Percentiles rank a stretch among this genome's conserved stretches.
Evolutionary conservation across 371 early-diverging fungal genomes (phyloP).

Genomic region (Mucor lusitanicus): DNA sequence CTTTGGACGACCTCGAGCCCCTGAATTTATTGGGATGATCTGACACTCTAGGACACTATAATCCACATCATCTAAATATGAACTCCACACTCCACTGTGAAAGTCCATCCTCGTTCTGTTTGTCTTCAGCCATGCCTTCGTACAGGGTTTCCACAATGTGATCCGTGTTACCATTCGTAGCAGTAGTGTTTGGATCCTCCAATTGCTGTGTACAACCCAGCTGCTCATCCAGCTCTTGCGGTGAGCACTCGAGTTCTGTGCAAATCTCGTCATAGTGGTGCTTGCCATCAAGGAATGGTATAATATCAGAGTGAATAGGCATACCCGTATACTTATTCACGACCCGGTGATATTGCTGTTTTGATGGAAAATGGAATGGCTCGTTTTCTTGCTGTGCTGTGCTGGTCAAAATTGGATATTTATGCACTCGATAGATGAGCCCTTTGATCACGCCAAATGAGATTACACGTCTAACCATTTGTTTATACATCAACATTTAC

Average conservation of each 20-base stretch:
- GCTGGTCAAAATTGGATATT: constrained; percentile 70
- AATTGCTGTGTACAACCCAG: constrained; percentile 25
- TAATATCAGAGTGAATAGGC: constrained; percentile 41
- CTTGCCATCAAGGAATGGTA: constrained; percentile 63
- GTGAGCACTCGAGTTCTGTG: constrained; percentile 61
- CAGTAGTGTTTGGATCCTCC: background rate
- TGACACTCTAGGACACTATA: background rate
- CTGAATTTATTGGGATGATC: background rate
- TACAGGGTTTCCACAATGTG: constrained; percentile 6
- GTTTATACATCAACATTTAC: background rate
- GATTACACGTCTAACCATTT: constrained; percentile 66
- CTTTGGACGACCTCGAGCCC: background rate
- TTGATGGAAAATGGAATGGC: constrained; percentile 10
- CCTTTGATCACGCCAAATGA: constrained; percentile 83
- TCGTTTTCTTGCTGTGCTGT: constrained; percentile 11
- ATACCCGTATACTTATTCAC: constrained; percentile 41
- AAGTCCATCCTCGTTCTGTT: constrained; percentile 9
- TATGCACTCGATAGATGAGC: constrained; percentile 79
- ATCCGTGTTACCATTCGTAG: background rate
- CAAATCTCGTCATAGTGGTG: constrained; percentile 79
- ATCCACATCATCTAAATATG: constrained; percentile 22
- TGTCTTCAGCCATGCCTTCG: constrained; percentile 7
- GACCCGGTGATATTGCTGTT: constrained; percentile 19
- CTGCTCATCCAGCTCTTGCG: constrained; percentile 59
- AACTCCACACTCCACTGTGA: constrained; percentile 25